Evolutionary conservation across 139 green algal genomes (phyloP).

Genomic region (Micractinium sp.): DNA sequence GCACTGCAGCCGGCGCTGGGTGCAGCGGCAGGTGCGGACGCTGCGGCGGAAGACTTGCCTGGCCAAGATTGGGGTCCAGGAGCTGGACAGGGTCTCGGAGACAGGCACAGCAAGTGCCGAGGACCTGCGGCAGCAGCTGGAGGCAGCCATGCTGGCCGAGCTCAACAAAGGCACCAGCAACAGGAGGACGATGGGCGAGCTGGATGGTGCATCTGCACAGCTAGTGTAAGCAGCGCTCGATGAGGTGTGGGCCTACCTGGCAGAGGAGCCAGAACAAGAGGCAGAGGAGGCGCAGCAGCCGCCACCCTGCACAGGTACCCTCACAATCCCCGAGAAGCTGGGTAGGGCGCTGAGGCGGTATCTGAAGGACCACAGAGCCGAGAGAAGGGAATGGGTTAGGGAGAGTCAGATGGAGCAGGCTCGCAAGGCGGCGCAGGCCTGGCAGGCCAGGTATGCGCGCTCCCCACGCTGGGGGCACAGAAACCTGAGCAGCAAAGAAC

Average conservation of each 20-base stretch:
- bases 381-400: not conserved
- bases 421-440: not conserved
- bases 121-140: not conserved
- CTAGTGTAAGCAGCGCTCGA: not conserved
- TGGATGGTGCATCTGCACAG: too few species aligned
- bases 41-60: not conserved
- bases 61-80: not conserved
- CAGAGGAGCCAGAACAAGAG: not conserved
- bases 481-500: not conserved
- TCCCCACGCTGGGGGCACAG: not conserved
- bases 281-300: too few species aligned
- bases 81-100: not conserved
- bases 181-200: not conserved
- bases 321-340: not conserved
- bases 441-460: not conserved
- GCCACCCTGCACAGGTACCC: too few species aligned
- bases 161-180: not conserved
- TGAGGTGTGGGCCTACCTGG: not conserved
- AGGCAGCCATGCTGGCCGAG: not conserved
- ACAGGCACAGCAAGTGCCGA: not conserved
- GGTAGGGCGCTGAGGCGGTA: not conserved
- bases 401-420: not conserved
- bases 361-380: not conserved
- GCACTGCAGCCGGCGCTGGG: not conserved
- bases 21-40: not conserved